These are phyloP conservation scores for Dendrobium huoshanense DNA, from an alignment of 106 monocot genomes.

Conservation along the genomic window DNA sequence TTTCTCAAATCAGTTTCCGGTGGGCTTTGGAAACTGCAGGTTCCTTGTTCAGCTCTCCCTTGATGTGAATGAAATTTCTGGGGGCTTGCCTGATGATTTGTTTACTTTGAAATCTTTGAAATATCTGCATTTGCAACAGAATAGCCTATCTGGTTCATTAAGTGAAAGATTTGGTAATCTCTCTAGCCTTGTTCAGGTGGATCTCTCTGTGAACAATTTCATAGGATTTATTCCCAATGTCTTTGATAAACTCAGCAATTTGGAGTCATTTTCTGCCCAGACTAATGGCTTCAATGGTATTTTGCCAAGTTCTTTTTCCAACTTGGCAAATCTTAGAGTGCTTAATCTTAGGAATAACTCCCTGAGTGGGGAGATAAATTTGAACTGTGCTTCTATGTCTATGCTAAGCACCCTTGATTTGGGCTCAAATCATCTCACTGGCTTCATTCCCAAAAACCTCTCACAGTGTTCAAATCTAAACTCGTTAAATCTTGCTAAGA, in stretches of 20 bases:
- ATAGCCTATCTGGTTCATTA: constrained; percentile 33
- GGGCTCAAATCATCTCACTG: constrained; percentile 37
- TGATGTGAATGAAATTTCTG: constrained; percentile 37
- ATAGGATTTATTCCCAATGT: constrained; percentile 36
- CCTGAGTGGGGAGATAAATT: constrained; percentile 32
- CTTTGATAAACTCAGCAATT: constrained; percentile 23
- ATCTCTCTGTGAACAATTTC: constrained; percentile 50
- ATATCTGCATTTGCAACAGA: constrained; percentile 33
- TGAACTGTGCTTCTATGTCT: constrained; percentile 23
- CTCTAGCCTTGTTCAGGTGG: constrained; percentile 37
- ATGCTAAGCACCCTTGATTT: constrained; percentile 45
- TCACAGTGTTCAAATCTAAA: constrained; percentile 29
- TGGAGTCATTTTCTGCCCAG: constrained; percentile 28
- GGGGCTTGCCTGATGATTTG: constrained; percentile 37
- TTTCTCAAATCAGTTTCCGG: constrained; percentile 35
- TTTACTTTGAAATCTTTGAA: constrained; percentile 30
- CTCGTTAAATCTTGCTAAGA: constrained; percentile 44
- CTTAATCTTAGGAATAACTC: constrained; percentile 56
- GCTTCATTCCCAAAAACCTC: constrained; percentile 33
- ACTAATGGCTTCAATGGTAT: constrained; percentile 29
- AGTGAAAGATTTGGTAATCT: constrained; percentile 32
- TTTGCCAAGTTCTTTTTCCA: constrained; percentile 43
- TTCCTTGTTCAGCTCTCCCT: constrained; percentile 32
- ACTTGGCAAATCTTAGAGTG: constrained; percentile 15
- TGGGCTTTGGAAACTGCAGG: constrained; percentile 38